These are phyloP conservation scores for Chalciporus chontae DNA, from an alignment of 768 basidiomycete genomes.

Conservation along the genomic window DNA sequence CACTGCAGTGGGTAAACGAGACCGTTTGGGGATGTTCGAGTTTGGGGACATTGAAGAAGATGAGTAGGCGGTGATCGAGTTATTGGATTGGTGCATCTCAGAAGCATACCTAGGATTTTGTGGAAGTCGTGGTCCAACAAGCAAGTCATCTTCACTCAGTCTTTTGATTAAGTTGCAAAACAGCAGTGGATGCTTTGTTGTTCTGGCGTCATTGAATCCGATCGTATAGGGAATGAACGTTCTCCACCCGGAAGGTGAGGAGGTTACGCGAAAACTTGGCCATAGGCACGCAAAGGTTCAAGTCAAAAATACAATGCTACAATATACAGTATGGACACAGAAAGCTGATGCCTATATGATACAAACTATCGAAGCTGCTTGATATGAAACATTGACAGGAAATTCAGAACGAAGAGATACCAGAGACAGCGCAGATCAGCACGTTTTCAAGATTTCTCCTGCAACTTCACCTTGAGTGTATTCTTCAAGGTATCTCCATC, in stretches of 20 bases:
- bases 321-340: background rate
- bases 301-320: no score
- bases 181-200: background rate
- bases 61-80: conserved; percentile 34
- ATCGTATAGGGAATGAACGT: background rate
- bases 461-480: conserved; percentile 65
- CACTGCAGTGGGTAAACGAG: conserved; percentile 62
- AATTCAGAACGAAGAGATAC: no score
- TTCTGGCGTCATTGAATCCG: background rate
- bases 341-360: background rate
- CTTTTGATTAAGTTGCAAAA: background rate
- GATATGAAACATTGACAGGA: no score
- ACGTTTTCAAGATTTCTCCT: background rate
- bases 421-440: no score
- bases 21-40: conserved; percentile 82
- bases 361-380: no score
- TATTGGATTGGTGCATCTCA: conserved; percentile 13
- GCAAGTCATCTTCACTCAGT: conserved; percentile 1
- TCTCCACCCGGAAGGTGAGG: no score
- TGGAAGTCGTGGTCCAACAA: conserved; percentile 12
- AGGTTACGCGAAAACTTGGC: no score
- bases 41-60: conserved; percentile 91
- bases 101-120: conserved; percentile 11
- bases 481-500: conserved; percentile 85
- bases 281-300: no score